Conservation (phyloP, 768 basidiomycete species). For the Amyloporia xantha region DNA sequence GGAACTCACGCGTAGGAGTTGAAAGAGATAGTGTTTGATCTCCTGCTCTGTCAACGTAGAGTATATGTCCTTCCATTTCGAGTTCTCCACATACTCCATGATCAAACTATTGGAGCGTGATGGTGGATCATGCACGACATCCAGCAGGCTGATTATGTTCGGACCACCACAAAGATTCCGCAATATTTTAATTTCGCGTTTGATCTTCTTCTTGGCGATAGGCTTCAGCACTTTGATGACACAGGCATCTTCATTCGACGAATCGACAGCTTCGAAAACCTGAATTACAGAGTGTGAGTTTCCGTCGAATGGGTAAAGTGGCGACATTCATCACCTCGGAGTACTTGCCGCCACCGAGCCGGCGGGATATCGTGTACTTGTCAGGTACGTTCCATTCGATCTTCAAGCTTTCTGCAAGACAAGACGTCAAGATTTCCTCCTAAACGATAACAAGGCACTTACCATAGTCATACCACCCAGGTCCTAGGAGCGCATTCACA, state of each 20-base stretch:
- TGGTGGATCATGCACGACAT: constrained; percentile 91
- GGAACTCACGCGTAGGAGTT: constrained; percentile 72
- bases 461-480: constrained; percentile 97
- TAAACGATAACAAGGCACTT: constrained; percentile 4
- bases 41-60: constrained; percentile 91
- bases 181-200: constrained; percentile 96
- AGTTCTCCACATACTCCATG: constrained; percentile 95
- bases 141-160: constrained; percentile 86
- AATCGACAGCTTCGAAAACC: constrained; percentile 92
- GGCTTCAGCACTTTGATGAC: constrained; percentile 99
- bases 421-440: not conserved
- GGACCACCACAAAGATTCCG: constrained; percentile 95
- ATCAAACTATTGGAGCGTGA: constrained; percentile 95
- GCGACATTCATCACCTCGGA: constrained; percentile 58
- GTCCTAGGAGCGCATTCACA: constrained; percentile 80
- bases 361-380: constrained; percentile 93
- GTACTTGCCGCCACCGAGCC: constrained; percentile 92
- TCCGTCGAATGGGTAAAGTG: not conserved
- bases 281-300: constrained; percentile 22
- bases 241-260: constrained; percentile 85
- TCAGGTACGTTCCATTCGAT: constrained; percentile 96
- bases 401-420: constrained; percentile 71
- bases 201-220: constrained; percentile 99
- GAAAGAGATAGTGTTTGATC: constrained; percentile 93
- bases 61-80: constrained; percentile 94